Conservation (phyloP, 768 basidiomycete genomes). For the Neoboletus subvelutipes region DNA sequence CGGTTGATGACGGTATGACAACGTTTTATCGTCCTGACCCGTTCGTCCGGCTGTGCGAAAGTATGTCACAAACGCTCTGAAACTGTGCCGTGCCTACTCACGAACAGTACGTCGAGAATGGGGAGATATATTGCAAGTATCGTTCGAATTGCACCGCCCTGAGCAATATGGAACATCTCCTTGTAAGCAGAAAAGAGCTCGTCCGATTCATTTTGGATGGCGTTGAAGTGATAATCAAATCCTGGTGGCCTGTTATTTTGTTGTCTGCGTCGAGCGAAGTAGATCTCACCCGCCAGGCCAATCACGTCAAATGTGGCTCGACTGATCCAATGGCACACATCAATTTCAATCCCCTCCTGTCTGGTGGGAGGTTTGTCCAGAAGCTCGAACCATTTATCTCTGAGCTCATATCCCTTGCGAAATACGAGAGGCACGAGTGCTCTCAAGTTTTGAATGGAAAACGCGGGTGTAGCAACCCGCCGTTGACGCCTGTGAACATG, state of each 20-base stretch:
- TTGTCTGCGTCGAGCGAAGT: background rate
- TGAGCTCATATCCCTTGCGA: constrained; percentile 61
- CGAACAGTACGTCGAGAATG: constrained; percentile 50
- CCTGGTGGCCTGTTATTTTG: constrained; percentile 41
- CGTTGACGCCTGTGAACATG: constrained; percentile 77
- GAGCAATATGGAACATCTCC: constrained; percentile 79
- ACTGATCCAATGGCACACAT: constrained; percentile 80
- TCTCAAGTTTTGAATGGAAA: constrained; percentile 76
- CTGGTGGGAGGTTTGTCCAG: constrained; percentile 27
- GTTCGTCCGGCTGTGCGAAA: constrained; percentile 50
- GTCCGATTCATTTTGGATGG: constrained; percentile 76
- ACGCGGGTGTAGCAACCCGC: constrained; percentile 73
- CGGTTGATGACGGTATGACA: constrained; percentile 64
- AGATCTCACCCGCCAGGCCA: constrained; percentile 71
- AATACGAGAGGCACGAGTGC: constrained; percentile 72
- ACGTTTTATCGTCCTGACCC: constrained; percentile 47
- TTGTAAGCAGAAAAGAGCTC: constrained; percentile 78
- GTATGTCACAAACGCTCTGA: background rate
- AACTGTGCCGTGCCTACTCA: constrained; percentile 35
- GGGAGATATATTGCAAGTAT: constrained; percentile 61
- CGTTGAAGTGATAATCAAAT: constrained; percentile 85
- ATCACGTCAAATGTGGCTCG: constrained; percentile 90
- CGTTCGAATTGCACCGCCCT: constrained; percentile 44
- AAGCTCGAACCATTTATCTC: constrained; percentile 58
- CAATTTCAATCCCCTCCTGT: constrained; percentile 43